A percentile compares a stretch with the other conserved stretches of the same genome.
Evolutionary conservation across 495 filamentous ascomycete species (phyloP).

Genomic region (Annulohypoxylon maeteangense): DNA sequence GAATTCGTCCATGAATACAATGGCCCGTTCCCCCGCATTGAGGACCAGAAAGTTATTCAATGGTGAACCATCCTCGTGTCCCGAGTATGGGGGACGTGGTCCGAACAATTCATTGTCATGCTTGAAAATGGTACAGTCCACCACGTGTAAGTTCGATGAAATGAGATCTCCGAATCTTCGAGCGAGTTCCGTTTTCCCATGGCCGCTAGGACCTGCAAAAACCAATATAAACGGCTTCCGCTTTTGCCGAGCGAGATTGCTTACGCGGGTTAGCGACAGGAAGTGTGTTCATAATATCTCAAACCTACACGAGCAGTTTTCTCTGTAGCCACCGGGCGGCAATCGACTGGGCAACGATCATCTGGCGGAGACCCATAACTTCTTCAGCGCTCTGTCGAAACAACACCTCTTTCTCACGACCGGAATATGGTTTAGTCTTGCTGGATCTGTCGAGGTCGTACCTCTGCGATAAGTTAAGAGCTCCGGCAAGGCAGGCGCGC

Average conservation of each 20-base stretch:
- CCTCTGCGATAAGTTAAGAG: slow-evolving; percentile 57
- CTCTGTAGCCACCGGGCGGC: slow-evolving; percentile 50
- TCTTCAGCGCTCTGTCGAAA: slow-evolving; percentile 41
- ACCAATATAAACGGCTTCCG: slow-evolving; percentile 52
- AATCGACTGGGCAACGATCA: slow-evolving; percentile 57
- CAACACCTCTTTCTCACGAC: slow-evolving; percentile 49
- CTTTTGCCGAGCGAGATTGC: slow-evolving; percentile 52
- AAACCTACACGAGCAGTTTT: slow-evolving; percentile 43
- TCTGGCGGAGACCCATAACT: slow-evolving; percentile 57
- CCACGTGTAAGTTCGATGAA: slow-evolving; percentile 51
- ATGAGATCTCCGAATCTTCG: slow-evolving; percentile 55
- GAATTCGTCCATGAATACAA: slow-evolving; percentile 69
- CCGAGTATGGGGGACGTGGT: slow-evolving; percentile 49
- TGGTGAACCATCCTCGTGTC: slow-evolving; percentile 53
- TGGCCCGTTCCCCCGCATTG: slow-evolving; percentile 50
- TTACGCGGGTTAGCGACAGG: slow-evolving; percentile 33
- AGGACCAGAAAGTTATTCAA: slow-evolving; percentile 64
- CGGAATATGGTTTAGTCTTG: slow-evolving; percentile 37
- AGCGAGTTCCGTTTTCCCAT: slow-evolving; percentile 66
- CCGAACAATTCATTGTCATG: slow-evolving; percentile 61
- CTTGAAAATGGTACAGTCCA: slow-evolving; percentile 60
- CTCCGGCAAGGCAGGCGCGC: slow-evolving; percentile 41
- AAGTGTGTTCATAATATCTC: slow-evolving; percentile 21
- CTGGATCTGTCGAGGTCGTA: slow-evolving; percentile 56
- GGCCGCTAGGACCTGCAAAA: slow-evolving; percentile 63